Evolutionary conservation across 2,329 filamentous ascomycete species (phyloP).

Genomic region (Lachnellula occidentalis): DNA sequence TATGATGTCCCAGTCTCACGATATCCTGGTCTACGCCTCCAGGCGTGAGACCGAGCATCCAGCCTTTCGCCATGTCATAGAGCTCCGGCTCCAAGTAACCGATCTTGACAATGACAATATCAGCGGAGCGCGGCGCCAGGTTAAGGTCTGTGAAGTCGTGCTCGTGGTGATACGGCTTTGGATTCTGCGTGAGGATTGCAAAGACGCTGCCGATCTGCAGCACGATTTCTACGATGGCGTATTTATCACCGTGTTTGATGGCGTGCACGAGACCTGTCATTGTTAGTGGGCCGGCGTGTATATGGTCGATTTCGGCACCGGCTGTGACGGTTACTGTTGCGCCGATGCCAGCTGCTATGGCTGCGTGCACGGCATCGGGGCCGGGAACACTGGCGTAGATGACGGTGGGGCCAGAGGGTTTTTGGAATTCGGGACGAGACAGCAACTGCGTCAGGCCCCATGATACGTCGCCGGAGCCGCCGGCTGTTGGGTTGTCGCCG

Average conservation of each 20-base stretch:
- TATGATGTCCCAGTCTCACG: slow-evolving; percentile 41
- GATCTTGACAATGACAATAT: slow-evolving; percentile 51
- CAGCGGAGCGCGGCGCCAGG: slow-evolving; percentile 40
- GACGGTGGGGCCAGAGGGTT: slow-evolving; percentile 34
- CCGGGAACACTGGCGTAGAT: slow-evolving; percentile 51
- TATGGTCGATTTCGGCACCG: slow-evolving; percentile 43
- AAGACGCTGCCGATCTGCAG: slow-evolving; percentile 45
- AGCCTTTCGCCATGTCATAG: slow-evolving; percentile 47
- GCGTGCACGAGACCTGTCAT: slow-evolving; percentile 46
- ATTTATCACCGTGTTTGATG: slow-evolving; percentile 44
- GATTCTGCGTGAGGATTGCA: slow-evolving; percentile 45
- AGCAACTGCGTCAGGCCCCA: slow-evolving; percentile 45
- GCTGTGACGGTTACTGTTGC: slow-evolving; percentile 45
- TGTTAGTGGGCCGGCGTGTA: slow-evolving; percentile 43
- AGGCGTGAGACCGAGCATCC: slow-evolving; percentile 49
- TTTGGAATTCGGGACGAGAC: slow-evolving; percentile 39
- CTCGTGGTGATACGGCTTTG: slow-evolving; percentile 50
- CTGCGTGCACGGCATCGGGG: slow-evolving; percentile 37
- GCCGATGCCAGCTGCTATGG: slow-evolving; percentile 41
- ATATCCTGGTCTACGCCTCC: slow-evolving; percentile 51
- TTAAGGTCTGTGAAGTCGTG: slow-evolving; percentile 45
- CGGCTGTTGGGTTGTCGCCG: slow-evolving; percentile 50
- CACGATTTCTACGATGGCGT: slow-evolving; percentile 44
- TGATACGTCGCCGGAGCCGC: slow-evolving; percentile 48
- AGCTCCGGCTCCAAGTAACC: slow-evolving; percentile 51